A percentile compares a stretch with the other conserved stretches of the same genome.
phyloP scores from a whole-genome alignment of 139 green algal genomes.

The Volvox reticuliferus region DNA sequence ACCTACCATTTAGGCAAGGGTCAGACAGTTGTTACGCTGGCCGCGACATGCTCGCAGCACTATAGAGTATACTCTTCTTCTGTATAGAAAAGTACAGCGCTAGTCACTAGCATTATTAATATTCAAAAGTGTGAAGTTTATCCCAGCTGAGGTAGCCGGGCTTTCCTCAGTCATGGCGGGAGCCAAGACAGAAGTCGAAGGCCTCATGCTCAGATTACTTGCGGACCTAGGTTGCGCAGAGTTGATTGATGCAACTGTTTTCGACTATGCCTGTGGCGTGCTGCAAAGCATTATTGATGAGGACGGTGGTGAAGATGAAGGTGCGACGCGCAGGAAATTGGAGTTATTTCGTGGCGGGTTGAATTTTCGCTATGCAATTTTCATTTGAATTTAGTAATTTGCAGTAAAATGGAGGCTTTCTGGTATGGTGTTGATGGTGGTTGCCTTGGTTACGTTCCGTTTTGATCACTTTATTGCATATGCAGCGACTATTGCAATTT shows the following conservation, averaged over 20 bases:
- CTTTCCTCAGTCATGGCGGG: no score
- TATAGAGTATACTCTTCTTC: no score
- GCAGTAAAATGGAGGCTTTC: neutral
- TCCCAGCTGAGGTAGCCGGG: no score
- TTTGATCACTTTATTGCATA: neutral
- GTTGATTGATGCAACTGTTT: neutral
- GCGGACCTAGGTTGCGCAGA: neutral
- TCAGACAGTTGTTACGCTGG: no score
- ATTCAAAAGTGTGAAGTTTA: no score
- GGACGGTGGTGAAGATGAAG: neutral
- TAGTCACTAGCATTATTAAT: no score
- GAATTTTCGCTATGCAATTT: neutral
- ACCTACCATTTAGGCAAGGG: no score
- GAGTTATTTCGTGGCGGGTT: neutral
- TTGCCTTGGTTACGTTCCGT: neutral
- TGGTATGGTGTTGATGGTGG: neutral
- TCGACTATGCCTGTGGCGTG: conserved; percentile 15
- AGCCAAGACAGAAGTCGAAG: no score
- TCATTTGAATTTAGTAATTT: neutral
- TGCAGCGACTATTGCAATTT: neutral
- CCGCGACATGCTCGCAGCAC: no score
- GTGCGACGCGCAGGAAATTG: neutral
- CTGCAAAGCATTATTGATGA: neutral
- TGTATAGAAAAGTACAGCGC: no score
- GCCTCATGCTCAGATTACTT: neutral